A percentile compares a stretch with the other conserved stretches of the same genome.
phyloP scores from a whole-genome alignment of 495 filamentous ascomycete species.

The Tetracladium marchalianum region DNA sequence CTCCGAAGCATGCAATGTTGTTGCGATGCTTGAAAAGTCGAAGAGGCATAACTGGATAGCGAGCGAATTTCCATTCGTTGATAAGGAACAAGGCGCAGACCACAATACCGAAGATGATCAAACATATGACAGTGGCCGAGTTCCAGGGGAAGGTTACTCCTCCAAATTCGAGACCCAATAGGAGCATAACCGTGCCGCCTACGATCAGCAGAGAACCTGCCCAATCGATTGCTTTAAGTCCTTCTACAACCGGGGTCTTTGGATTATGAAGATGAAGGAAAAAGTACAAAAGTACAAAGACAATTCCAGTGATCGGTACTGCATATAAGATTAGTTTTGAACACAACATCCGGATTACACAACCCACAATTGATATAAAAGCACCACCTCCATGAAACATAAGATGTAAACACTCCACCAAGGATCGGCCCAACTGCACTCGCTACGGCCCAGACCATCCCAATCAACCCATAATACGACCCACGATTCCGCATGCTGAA shows the following conservation, averaged over 20 bases:
- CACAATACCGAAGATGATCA: slow-evolving; percentile 65
- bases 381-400: slow-evolving; percentile 35
- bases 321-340: slow-evolving; percentile 8
- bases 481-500: slow-evolving; percentile 61
- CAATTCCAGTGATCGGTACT: slow-evolving; percentile 64
- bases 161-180: slow-evolving; percentile 71
- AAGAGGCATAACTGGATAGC: slow-evolving; percentile 69
- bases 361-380: slow-evolving; percentile 37
- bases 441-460: slow-evolving; percentile 66
- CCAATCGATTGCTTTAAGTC: slow-evolving; percentile 72
- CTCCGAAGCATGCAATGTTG: slow-evolving; percentile 45
- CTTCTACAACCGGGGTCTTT: slow-evolving; percentile 56
- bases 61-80: slow-evolving; percentile 62
- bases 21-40: slow-evolving; percentile 51
- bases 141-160: slow-evolving; percentile 68
- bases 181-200: slow-evolving; percentile 71
- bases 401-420: slow-evolving; percentile 64
- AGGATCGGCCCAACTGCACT: slow-evolving; percentile 64
- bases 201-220: slow-evolving; percentile 57
- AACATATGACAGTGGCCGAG: slow-evolving; percentile 65
- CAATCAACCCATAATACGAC: slow-evolving; percentile 46
- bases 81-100: slow-evolving; percentile 53
- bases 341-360: not conserved
- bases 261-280: slow-evolving; percentile 71
- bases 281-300: slow-evolving; percentile 54